Evolutionary conservation across 257 asterid genomes (phyloP).

Genomic region (Plantago ovata): DNA sequence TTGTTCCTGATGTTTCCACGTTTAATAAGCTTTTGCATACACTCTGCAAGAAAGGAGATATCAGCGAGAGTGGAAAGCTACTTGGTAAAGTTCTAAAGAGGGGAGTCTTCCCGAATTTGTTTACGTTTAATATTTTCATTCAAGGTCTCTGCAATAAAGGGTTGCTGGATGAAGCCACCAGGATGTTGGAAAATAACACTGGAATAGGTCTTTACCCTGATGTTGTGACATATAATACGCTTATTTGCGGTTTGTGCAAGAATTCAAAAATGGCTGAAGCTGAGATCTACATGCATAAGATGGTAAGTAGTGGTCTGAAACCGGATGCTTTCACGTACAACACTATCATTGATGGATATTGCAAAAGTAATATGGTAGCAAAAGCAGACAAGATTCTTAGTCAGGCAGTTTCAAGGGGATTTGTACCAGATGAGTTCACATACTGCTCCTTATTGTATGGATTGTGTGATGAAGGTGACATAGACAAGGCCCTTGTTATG

Average conservation of each 20-base stretch:
- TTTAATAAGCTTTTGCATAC: constrained; percentile 69
- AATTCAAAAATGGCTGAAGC: constrained; percentile 70
- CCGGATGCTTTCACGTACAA: constrained; percentile 86
- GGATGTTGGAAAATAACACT: constrained; percentile 46
- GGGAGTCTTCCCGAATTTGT: constrained; percentile 71
- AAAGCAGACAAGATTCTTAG: constrained; percentile 60
- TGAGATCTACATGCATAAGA: constrained; percentile 63
- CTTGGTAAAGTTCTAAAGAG: constrained; percentile 73
- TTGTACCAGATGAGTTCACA: constrained; percentile 77
- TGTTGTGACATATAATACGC: constrained; percentile 75
- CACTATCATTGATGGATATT: constrained; percentile 71
- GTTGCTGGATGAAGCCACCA: constrained; percentile 51
- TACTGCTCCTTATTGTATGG: constrained; percentile 71
- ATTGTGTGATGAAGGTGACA: constrained; percentile 67
- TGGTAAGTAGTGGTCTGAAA: constrained; percentile 67
- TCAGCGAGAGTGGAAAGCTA: constrained; percentile 64
- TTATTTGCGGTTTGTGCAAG: constrained; percentile 82
- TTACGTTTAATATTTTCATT: constrained; percentile 71
- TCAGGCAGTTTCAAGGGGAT: constrained; percentile 70
- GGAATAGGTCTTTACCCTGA: constrained; percentile 62
- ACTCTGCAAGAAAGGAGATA: constrained; percentile 76
- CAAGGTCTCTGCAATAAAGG: constrained; percentile 81
- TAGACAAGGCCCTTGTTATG: constrained; percentile 53
- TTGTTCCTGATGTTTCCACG: constrained; percentile 60
- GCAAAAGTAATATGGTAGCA: constrained; percentile 60